Evolutionary conservation across 768 basidiomycete species (phyloP).

Genomic region (Naganishia antarctica): DNA sequence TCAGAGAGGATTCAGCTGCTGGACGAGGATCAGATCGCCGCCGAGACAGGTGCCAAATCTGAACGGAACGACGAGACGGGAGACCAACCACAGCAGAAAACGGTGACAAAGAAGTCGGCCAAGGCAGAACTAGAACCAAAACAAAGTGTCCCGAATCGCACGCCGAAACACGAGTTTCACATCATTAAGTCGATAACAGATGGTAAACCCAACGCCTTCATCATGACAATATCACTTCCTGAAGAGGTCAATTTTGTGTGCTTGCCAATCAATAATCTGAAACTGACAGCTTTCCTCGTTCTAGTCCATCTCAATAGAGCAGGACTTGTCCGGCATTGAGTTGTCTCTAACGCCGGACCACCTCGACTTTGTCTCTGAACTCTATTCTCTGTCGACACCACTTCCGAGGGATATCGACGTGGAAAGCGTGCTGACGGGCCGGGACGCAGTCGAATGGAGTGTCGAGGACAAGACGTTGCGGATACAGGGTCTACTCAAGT

Average conservation of each 20-base stretch:
- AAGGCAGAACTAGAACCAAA: not conserved
- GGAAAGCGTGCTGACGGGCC: constrained; percentile 2
- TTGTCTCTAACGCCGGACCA: not conserved
- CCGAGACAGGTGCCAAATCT: no score
- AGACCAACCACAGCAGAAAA: not conserved
- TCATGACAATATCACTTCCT: constrained; percentile 23
- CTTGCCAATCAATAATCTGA: not conserved
- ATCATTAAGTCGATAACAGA: constrained; percentile 1
- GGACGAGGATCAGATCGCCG: not conserved
- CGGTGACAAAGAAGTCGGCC: not conserved
- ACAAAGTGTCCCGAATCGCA: not conserved
- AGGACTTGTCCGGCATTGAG: not conserved
- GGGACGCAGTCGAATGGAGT: constrained; percentile 25
- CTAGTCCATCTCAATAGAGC: not conserved
- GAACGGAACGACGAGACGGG: no score
- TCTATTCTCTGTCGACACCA: constrained; percentile 14
- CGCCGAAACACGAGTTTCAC: constrained; percentile 26
- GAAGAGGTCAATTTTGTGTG: constrained; percentile 19
- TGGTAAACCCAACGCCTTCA: constrained; percentile 1
- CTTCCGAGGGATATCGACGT: constrained; percentile 22
- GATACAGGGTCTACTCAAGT: constrained; percentile 19
- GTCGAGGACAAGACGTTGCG: constrained; percentile 23
- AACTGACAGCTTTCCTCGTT: not conserved
- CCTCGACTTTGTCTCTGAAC: constrained; percentile 10
- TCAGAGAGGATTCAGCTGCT: constrained; percentile 21